Evolutionary conservation across 371 early-diverging fungal species (phyloP).

Genomic region (Rhizomucor miehei): DNA sequence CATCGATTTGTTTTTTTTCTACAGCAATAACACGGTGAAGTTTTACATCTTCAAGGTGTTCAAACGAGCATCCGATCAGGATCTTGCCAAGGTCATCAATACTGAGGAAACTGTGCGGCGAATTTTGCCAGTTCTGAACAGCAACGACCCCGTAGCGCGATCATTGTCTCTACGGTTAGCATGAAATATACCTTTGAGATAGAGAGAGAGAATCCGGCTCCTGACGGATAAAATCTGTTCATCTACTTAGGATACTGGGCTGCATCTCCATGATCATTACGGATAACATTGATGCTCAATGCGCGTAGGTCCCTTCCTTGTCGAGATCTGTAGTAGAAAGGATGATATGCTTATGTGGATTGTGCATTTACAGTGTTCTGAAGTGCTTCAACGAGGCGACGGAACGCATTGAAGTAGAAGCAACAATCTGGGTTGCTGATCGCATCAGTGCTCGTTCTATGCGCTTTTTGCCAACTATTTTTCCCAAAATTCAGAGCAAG

Average conservation of each 20-base stretch:
- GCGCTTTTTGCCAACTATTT: conserved; percentile 49
- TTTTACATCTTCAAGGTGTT: conserved; percentile 57
- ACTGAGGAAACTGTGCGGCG: conserved; percentile 53
- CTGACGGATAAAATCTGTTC: background rate
- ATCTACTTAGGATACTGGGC: conserved; percentile 47
- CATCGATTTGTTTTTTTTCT: background rate
- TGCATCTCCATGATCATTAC: conserved; percentile 55
- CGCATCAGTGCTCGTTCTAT: conserved; percentile 51
- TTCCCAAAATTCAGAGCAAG: conserved; percentile 28
- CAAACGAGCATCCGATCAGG: conserved; percentile 40
- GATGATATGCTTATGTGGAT: too few relatives aligned
- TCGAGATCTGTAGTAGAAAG: too few relatives aligned
- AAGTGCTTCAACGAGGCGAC: conserved; percentile 43
- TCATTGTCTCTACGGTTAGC: conserved; percentile 52
- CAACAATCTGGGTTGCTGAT: conserved; percentile 58
- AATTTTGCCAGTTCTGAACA: conserved; percentile 47
- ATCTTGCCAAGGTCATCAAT: conserved; percentile 52
- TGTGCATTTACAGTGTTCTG: conserved; percentile 30
- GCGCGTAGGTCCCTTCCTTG: conserved; percentile 37
- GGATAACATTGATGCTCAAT: conserved; percentile 55
- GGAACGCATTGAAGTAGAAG: conserved; percentile 52
- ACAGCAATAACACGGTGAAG: conserved; percentile 52
- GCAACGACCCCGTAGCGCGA: conserved; percentile 55
- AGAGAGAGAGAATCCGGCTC: too few relatives aligned
- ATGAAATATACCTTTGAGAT: too few relatives aligned